phyloP scores from a whole-genome alignment of 2,329 filamentous ascomycete species.

The Hypoxylon sp. region DNA sequence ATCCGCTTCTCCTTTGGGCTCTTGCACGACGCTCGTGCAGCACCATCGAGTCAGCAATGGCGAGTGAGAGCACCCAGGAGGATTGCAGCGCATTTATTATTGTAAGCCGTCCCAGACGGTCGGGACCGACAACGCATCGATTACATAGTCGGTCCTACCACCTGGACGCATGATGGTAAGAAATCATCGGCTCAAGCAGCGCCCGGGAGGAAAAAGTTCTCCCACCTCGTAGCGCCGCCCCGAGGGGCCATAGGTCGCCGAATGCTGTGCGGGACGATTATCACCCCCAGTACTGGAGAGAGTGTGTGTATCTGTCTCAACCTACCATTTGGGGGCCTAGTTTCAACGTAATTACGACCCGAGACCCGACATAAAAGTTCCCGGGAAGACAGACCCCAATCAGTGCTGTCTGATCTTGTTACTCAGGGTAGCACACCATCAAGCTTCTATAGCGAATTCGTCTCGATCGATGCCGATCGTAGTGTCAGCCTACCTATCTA shows the following conservation, averaged over 20 bases:
- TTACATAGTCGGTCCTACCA: constrained; percentile 15
- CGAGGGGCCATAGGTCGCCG: constrained; percentile 25
- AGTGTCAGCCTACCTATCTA: neutral
- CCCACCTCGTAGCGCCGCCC: constrained; percentile 16
- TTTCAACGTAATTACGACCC: constrained; percentile 34
- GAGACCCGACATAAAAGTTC: constrained; percentile 30
- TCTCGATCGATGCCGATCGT: constrained; percentile 9
- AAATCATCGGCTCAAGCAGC: constrained; percentile 20
- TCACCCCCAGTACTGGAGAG: constrained; percentile 29
- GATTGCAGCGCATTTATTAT: constrained; percentile 41
- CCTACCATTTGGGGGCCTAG: constrained; percentile 41
- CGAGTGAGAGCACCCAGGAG: constrained; percentile 20
- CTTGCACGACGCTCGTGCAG: constrained; percentile 31
- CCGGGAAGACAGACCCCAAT: constrained; percentile 27
- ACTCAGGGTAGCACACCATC: constrained; percentile 5
- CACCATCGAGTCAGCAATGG: constrained; percentile 29
- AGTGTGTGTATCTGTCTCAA: constrained; percentile 13
- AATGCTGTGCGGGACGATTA: constrained; percentile 30
- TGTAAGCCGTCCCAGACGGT: constrained; percentile 38
- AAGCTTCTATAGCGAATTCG: neutral
- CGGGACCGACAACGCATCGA: constrained; percentile 44
- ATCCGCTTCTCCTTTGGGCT: constrained; percentile 44
- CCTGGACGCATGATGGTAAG: constrained; percentile 23
- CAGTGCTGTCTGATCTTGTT: constrained; percentile 4
- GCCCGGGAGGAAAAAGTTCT: constrained; percentile 19